Conservation (phyloP, 495 filamentous ascomycete genomes). For the Barbatosphaeria neglecta region DNA sequence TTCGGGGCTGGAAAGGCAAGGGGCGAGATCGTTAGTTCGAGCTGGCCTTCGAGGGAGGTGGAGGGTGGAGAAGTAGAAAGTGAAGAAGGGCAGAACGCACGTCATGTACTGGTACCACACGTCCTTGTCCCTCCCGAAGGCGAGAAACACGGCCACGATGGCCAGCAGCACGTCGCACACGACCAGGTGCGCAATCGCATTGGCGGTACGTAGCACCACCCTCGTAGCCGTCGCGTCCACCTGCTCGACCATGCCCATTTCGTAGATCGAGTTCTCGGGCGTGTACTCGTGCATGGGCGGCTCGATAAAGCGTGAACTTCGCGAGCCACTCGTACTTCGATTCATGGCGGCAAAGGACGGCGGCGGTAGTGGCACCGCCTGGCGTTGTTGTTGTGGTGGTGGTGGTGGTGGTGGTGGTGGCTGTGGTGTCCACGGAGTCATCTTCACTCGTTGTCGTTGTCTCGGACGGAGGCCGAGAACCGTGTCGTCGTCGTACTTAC, state of each 20-base stretch:
- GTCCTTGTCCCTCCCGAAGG: constrained; percentile 3
- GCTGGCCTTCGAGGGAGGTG: neutral
- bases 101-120: constrained; percentile 2
- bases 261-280: constrained; percentile 10
- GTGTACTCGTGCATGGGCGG: constrained; percentile 14
- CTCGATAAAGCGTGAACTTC: constrained; percentile 19
- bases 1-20: constrained; percentile 4
- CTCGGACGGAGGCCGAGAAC: too few relatives aligned
- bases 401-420: too few relatives aligned
- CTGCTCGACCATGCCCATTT: constrained; percentile 2
- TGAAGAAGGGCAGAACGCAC: neutral
- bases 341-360: neutral
- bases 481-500: too few relatives aligned
- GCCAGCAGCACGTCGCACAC: constrained; percentile 4
- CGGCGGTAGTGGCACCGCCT: neutral
- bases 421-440: too few relatives aligned
- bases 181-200: constrained; percentile 3
- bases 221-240: neutral
- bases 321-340: constrained; percentile 6
- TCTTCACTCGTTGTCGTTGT: too few relatives aligned
- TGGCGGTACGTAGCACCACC: constrained; percentile 2
- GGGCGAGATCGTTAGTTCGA: neutral
- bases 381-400: too few relatives aligned
- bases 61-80: neutral
- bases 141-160: constrained; percentile 5